Evolutionary conservation across 2,329 filamentous ascomycete genomes (phyloP).

Genomic region (Hirsutella rhossiliensis): DNA sequence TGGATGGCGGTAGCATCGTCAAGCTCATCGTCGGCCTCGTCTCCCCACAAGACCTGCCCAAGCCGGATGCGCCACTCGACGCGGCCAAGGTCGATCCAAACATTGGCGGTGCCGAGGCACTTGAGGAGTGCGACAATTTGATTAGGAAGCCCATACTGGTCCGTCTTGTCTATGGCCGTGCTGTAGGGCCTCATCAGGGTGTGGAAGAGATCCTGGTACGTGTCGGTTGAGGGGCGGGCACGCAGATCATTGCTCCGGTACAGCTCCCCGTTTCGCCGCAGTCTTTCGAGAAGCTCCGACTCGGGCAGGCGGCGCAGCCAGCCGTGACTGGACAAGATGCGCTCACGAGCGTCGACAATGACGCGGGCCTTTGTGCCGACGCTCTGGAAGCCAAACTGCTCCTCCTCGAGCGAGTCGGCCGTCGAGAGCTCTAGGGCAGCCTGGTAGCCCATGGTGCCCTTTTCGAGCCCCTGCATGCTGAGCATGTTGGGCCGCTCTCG

Average conservation of each 20-base stretch:
- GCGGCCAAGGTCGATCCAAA: conserved; percentile 64
- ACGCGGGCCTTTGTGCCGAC: conserved; percentile 40
- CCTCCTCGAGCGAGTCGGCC: conserved; percentile 51
- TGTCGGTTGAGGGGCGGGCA: conserved; percentile 38
- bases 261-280: conserved; percentile 42
- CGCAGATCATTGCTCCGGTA: conserved; percentile 41
- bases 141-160: conserved; percentile 52
- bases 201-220: conserved; percentile 51
- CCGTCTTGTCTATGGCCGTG: conserved; percentile 41
- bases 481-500: conserved; percentile 59
- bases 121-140: conserved; percentile 59
- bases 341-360: conserved; percentile 45
- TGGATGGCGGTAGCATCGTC: conserved; percentile 39
- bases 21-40: conserved; percentile 36
- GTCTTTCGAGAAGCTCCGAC: conserved; percentile 43
- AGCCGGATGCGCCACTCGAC: conserved; percentile 65
- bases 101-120: conserved; percentile 50
- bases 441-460: conserved; percentile 57
- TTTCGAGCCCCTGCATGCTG: conserved; percentile 59
- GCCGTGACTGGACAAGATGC: conserved; percentile 39
- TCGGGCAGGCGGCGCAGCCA: conserved; percentile 45
- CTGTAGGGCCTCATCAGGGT: conserved; percentile 46
- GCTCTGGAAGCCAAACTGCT: conserved; percentile 47
- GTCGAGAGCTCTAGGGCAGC: conserved; percentile 55
- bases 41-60: conserved; percentile 60